Base-by-base conservation (phyloP, 2,329 filamentous ascomycete species). In the Trichoderma sp. region DNA sequence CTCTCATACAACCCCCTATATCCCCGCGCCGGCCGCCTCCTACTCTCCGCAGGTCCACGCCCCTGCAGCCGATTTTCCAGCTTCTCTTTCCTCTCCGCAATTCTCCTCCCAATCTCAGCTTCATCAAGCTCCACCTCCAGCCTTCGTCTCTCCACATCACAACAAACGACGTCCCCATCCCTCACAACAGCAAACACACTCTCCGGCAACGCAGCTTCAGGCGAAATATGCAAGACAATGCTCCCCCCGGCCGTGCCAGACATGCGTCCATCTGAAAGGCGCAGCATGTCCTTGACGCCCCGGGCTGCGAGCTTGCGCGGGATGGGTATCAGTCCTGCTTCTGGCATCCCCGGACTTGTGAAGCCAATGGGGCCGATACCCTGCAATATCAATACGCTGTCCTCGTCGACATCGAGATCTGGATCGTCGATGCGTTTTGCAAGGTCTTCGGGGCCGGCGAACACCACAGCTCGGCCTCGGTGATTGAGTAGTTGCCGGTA, bases 231-330 rank as follows among this genome's bases (percentile, higher is more conserved):
- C 6, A 95, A 87, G 0, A 95, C 91, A 69, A 97, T 94, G 64
- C 95, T 97, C 0, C 93, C 93, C 54, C 96, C 93, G 2, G 87
- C 90, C 0, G 93, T 95, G 5, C 93, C 93, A 26, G 86, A 90
- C 81, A 97, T 97, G 34, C 93, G 79, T 0, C 93, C 93, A 72
- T 97, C 93, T 0, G 92, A 96, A 39, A 97, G 84, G 1, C 96
- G 82, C 3, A 95, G 87, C 75, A 97, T 88, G 67, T 97, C 95
- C 15, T 81, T 83, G 5, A 97, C 83, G 9, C 90, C 90, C 1
- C 87, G 87, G 0, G 89, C 87, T 0, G 90, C 92, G 34, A 89
- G 87, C 58, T 93, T 92, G 73, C 93, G 90, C 17, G 96, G 87
- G 26, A 85, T 85, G 0, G 83, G 83, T 1, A 85, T 78, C 28